Evolutionary conservation across 805 yeast genomes (phyloP).

Genomic region (Alloascoidea africana): DNA sequence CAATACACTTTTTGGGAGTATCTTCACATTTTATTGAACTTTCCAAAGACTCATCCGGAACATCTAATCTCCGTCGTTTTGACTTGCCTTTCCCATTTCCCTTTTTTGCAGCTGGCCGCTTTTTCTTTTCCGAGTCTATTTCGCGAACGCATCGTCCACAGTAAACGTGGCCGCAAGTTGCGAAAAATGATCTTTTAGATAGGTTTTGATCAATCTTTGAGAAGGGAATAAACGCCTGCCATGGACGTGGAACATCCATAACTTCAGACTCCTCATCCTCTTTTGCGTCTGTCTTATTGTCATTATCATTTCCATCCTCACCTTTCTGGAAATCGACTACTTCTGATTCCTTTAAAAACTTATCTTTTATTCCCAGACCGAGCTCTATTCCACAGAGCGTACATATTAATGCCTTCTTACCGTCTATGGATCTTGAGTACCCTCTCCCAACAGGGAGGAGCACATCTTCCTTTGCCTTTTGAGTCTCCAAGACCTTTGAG

Average conservation of each 20-base stretch:
- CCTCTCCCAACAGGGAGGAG: constrained; percentile 7
- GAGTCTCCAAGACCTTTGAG: too few species aligned
- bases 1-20: too few species aligned
- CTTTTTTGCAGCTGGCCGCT: constrained; percentile 7
- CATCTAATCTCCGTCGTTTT: too few species aligned
- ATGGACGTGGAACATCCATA: neutral
- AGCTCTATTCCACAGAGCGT: constrained; percentile 54
- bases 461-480: too few species aligned
- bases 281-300: constrained; percentile 1
- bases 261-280: neutral
- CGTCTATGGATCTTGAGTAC: constrained; percentile 15
- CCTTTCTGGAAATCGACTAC: neutral
- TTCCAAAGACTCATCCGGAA: too few species aligned
- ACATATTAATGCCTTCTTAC: constrained; percentile 32
- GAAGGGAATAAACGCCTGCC: constrained; percentile 10
- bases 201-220: constrained; percentile 40
- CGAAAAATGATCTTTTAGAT: constrained; percentile 49
- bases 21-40: too few species aligned
- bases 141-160: constrained; percentile 76
- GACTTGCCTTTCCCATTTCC: constrained; percentile 5
- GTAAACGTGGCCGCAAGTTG: constrained; percentile 70
- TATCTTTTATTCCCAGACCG: constrained; percentile 59
- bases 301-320: constrained; percentile 2
- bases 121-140: constrained; percentile 16
- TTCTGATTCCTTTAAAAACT: constrained; percentile 20